Base-by-base conservation (phyloP, 441 rosid species). In the Theobroma grandiflorum region DNA sequence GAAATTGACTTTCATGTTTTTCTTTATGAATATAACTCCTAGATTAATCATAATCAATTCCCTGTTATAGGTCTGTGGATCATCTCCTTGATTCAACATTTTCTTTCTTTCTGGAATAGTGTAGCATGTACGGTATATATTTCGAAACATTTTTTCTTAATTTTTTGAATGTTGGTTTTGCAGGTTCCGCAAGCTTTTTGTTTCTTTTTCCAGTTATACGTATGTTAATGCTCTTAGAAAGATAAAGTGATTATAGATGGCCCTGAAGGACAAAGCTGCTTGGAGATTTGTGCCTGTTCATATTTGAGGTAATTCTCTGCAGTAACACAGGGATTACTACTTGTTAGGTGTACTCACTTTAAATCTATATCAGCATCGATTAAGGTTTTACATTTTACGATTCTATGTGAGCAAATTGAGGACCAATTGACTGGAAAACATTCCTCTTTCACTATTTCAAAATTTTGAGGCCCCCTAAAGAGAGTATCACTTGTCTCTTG, bases 131-230 rank as follows among this genome's bases (percentile, higher is more conserved):
- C 26, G 16, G 31, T 35, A 18, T 52, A 52, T 68, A 10, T 16
- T 35, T 33, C 1, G 2, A 18, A 52, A 57, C 9, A 9, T 16
- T 16, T 65, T 65, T 65, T 42, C 33, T 66, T 49, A 9, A 14
- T 37, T 59, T 4, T 20, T 14, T 70, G 8, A 49, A 31, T 45
- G 3, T 20, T 62, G 45, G 42, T 38, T 80, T 20, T 86, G 88
- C 91, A 92, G 90, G 98, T 96, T 93, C 57, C 88, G 96, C 50
- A 93, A 90, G 88, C 93, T 96, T 76, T 94, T 96, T 26, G 91
- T 94, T 55, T 83, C 89, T 20, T 90, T 94, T 74, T 96, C 98
- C 80, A 93, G 97, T 68, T 92, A 93, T 79, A 90, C 94, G 20
- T 93, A 92, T 40, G 82, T 81, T 42, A 92, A 93, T 73, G 82